These are phyloP conservation scores for Sporormia fimetaria DNA, from an alignment of 495 filamentous ascomycete genomes.

Conservation along the genomic window DNA sequence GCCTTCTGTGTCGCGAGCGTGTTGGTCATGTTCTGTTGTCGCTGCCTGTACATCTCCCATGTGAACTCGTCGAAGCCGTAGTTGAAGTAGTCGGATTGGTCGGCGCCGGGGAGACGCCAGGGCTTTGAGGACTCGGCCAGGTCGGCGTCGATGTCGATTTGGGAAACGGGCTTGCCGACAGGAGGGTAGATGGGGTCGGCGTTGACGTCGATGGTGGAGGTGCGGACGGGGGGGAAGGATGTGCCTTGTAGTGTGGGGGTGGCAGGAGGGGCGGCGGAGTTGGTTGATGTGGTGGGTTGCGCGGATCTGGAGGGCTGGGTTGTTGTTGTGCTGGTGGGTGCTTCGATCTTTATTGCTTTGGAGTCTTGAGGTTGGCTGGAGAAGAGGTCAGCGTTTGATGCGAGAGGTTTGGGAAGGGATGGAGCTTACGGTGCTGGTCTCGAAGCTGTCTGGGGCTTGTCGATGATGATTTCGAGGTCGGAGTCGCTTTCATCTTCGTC, in stretches of 20 bases:
- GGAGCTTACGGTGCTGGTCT: constrained; percentile 51
- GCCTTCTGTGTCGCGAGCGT: constrained; percentile 68
- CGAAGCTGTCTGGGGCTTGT: constrained; percentile 51
- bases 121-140: constrained; percentile 79
- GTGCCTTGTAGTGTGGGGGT: constrained; percentile 41
- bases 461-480: constrained; percentile 92
- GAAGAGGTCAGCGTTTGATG: too few species aligned
- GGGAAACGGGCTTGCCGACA: constrained; percentile 38
- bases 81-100: constrained; percentile 96
- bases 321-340: constrained; percentile 9
- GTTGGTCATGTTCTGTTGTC: constrained; percentile 65
- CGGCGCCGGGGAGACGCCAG: constrained; percentile 91
- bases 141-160: constrained; percentile 64
- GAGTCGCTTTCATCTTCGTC: constrained; percentile 60
- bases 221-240: constrained; percentile 54
- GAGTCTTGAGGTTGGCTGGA: constrained; percentile 13
- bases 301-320: background rate
- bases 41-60: constrained; percentile 87
- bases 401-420: too few species aligned
- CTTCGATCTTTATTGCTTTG: constrained; percentile 21
- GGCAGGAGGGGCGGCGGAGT: constrained; percentile 17
- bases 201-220: constrained; percentile 73
- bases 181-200: constrained; percentile 50
- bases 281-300: constrained; percentile 12
- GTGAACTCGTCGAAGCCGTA: constrained; percentile 99